These are phyloP conservation scores for Solanum pinnatisectum DNA, from an alignment of 257 asterid genomes.

Conservation along the genomic window DNA sequence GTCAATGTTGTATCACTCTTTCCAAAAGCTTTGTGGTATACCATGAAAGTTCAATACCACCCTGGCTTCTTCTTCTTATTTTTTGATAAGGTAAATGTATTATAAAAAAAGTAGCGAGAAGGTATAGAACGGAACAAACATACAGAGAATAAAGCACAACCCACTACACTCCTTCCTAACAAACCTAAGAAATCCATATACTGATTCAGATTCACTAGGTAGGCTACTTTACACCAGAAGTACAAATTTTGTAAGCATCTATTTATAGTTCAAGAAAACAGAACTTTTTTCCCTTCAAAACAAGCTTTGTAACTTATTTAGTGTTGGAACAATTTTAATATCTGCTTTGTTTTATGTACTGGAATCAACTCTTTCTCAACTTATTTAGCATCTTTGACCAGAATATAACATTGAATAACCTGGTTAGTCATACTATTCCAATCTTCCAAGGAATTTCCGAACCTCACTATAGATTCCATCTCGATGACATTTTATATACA, in stretches of 20 bases:
- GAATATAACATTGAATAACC: neutral
- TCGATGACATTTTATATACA: neutral
- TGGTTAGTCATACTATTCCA: neutral
- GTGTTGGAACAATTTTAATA: neutral
- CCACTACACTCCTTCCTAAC: neutral
- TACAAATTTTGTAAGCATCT: neutral
- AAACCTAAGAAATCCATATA: neutral
- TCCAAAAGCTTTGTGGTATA: neutral
- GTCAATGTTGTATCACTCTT: neutral
- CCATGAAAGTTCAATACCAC: neutral
- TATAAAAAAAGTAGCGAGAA: neutral
- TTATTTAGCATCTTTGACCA: neutral
- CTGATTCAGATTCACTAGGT: neutral
- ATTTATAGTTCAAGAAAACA: neutral
- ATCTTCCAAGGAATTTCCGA: neutral
- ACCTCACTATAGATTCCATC: neutral
- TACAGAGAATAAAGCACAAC: neutral
- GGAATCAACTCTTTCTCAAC: neutral
- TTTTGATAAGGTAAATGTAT: neutral
- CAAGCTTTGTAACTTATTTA: neutral
- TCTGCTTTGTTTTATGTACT: neutral
- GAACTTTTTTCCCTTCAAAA: neutral
- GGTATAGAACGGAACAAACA: neutral
- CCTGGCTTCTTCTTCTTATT: neutral
- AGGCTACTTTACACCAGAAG: neutral